Conservation (phyloP, 139 green algal genomes). For the Ettlia oleoabundans region DNA sequence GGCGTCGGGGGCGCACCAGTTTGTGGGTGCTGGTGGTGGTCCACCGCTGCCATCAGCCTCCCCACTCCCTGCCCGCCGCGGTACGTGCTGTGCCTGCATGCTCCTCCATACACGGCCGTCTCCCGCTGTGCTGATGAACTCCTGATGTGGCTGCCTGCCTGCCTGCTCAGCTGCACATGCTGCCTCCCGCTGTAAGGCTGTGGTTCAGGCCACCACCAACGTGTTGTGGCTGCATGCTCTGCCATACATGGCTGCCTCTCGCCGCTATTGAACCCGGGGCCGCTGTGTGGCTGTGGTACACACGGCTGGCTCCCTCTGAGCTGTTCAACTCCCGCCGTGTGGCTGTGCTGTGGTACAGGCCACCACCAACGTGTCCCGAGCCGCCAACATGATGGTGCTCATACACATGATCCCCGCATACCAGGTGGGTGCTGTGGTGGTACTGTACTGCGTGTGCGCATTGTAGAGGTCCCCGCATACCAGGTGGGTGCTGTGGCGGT, state of each 20-base stretch:
- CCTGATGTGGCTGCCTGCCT: not conserved
- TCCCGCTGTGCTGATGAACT: not conserved
- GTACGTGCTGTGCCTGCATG: too few species aligned
- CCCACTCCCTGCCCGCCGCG: not conserved
- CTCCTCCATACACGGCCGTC: too few species aligned
- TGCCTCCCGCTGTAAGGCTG: too few species aligned
- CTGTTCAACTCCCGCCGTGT: too few species aligned
- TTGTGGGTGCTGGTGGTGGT: not conserved
- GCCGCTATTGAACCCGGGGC: too few species aligned
- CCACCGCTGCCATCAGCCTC: not conserved
- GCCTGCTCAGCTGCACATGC: too few species aligned
- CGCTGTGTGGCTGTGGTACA: too few species aligned
- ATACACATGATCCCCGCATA: conserved; percentile 54
- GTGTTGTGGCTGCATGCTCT: too few species aligned
- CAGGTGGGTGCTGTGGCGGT: not conserved
- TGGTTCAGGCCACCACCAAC: conserved; percentile 17
- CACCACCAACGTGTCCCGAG: conserved; percentile 27
- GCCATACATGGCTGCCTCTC: too few species aligned
- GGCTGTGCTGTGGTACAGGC: conserved; percentile 1
- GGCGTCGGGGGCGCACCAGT: too few species aligned
- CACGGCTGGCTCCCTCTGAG: too few species aligned
- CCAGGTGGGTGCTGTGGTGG: not conserved
- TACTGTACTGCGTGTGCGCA: not conserved
- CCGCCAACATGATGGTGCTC: conserved; percentile 53
- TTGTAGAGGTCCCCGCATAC: conserved; percentile 34